Evolutionary conservation across 805 yeast species (phyloP), one percentile per base, ranked within the genome.

Genomic region (Ogataea nakhonphanomensis): DNA sequence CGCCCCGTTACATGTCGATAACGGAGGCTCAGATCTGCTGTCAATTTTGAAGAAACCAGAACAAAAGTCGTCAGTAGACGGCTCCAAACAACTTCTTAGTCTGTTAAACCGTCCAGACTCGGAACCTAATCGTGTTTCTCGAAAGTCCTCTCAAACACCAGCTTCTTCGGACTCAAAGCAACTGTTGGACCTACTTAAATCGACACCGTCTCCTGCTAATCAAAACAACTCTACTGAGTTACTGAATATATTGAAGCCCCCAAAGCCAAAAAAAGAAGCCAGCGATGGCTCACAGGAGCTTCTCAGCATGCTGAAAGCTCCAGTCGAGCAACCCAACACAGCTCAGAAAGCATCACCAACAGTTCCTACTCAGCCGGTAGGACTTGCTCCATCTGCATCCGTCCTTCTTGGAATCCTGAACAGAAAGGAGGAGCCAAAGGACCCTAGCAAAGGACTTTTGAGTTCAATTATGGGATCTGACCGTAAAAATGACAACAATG

Each of bases 41-140:
- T 33, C 29, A 29, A 32, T 48, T 34, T 33, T 49, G 24, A 44
- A 50, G 38, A 45, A 27, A 30, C 49, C 30, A 27, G 40, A 17
- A 17, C 33, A 9, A 22, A 39, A 14, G 28, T 2, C n/a, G 15
- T 29, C 34, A 11, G 20, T 20, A 5, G 42, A 32, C 28, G 34
- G 30, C 8, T 27, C 38, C 2, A 26, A 26, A 15, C 38, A 39
- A 12, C 41, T 37, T 13, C 21, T 37, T 17, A 30, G 36, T 6
- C n/a, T 37, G 27, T 10, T 31, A 24, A 37, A 27, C n/a, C 25
- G 22, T 13, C 30, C 23, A 15, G 6, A 30, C 10, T 11, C 35
- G 13, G 37, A 22, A 12, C 8, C 30, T 37, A 7, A 8, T 44
- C 14, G 21, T 37, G 9, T 43, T 31, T 22, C 37, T 46, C 8